Percentiles rank a stretch among this genome's conserved stretches.
Evolutionary conservation across 2,329 filamentous ascomycete genomes (phyloP).

Genomic region (Aaosphaeria pasadenensis): DNA sequence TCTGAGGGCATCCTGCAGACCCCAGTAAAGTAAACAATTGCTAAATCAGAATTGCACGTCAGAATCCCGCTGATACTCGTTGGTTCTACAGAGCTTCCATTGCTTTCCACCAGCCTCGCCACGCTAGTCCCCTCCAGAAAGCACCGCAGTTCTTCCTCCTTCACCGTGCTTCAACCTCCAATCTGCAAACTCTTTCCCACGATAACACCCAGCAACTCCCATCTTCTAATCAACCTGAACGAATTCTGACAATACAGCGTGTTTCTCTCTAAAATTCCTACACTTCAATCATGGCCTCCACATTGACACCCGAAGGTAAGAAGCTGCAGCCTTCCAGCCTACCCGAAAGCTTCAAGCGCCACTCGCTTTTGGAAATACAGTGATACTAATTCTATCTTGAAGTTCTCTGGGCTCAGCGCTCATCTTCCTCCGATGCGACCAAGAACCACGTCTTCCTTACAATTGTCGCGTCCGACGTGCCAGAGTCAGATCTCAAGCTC

Average conservation of each 20-base stretch:
- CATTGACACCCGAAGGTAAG: conserved; percentile 41
- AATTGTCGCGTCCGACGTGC: conserved; percentile 83
- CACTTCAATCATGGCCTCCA: conserved; percentile 19
- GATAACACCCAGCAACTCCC: neutral
- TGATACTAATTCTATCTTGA: neutral
- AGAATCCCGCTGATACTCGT: conserved; percentile 10
- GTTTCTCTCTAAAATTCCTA: neutral
- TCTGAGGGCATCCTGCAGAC: too few species aligned
- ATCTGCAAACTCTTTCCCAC: neutral
- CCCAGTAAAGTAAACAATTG: too few species aligned
- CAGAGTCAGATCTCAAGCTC: conserved; percentile 72
- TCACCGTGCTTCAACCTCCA: conserved; percentile 14
- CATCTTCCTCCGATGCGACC: conserved; percentile 70
- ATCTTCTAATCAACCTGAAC: neutral
- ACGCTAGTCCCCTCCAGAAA: conserved; percentile 30
- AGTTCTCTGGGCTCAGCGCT: conserved; percentile 99
- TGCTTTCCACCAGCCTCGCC: conserved; percentile 31
- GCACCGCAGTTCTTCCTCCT: conserved; percentile 35
- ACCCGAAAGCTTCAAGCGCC: neutral
- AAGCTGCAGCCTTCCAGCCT: conserved; percentile 12
- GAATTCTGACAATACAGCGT: neutral
- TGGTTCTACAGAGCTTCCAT: conserved; percentile 36
- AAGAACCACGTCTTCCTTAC: conserved; percentile 97
- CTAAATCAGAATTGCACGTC: too few species aligned
- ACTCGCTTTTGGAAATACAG: neutral